phyloP scores from a whole-genome alignment of 768 basidiomycete species.

The Dacryopinax primogenitus region DNA sequence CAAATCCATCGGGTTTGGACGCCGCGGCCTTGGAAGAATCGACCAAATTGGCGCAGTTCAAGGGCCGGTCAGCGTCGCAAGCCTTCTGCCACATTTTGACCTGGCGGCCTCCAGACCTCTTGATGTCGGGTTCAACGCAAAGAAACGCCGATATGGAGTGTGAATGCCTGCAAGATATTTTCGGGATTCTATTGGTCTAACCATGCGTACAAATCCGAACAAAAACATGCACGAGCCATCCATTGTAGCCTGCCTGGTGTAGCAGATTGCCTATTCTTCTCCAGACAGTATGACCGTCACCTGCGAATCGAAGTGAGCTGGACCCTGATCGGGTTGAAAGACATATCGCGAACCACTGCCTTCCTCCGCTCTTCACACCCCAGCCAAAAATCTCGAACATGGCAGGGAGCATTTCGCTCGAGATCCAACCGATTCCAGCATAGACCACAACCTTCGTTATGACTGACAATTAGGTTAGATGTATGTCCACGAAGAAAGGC shows the following conservation, averaged over 20 bases:
- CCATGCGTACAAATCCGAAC: too few species aligned
- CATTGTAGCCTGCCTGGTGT: neutral
- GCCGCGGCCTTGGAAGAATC: too few species aligned
- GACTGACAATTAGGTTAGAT: slow-evolving; percentile 35
- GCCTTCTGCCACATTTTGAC: neutral
- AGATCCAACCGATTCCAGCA: slow-evolving; percentile 65
- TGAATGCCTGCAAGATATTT: neutral
- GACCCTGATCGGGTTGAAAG: neutral
- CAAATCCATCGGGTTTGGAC: neutral
- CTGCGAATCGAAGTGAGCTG: neutral
- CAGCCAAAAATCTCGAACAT: slow-evolving; percentile 49
- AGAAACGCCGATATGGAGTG: neutral
- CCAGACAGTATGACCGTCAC: neutral
- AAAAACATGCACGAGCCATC: neutral
- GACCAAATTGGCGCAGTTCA: too few species aligned
- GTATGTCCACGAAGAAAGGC: neutral
- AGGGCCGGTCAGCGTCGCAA: neutral
- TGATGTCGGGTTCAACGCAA: neutral
- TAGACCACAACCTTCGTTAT: slow-evolving; percentile 86
- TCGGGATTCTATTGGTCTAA: neutral
- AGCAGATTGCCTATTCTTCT: neutral
- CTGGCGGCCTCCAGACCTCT: neutral
- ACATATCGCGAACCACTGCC: neutral
- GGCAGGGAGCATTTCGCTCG: slow-evolving; percentile 48
- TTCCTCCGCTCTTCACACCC: slow-evolving; percentile 8